Percentiles rank a stretch among this genome's conserved stretches.
Evolutionary conservation across 1,139 yeast genomes (phyloP).

Genomic region (Zygosaccharomyces sapae): DNA sequence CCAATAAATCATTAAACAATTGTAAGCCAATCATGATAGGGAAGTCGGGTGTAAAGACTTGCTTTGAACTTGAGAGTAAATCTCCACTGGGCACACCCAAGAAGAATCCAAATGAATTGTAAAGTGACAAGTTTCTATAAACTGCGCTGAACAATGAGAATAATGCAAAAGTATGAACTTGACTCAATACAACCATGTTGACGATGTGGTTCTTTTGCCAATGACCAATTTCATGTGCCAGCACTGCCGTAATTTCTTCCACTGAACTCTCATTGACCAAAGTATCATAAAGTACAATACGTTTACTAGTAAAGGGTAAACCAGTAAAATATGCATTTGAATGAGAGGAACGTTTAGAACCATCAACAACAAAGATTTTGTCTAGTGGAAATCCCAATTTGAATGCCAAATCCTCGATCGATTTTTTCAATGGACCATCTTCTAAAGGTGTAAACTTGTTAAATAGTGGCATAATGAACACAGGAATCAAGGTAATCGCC

Average conservation of each 20-base stretch:
- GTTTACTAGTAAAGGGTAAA: constrained; percentile 85
- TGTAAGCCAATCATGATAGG: constrained; percentile 81
- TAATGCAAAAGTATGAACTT: constrained; percentile 57
- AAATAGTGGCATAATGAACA: constrained; percentile 84
- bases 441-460: constrained; percentile 86
- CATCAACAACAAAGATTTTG: constrained; percentile 83
- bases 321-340: constrained; percentile 96
- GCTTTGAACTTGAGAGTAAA: constrained; percentile 14
- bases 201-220: constrained; percentile 89
- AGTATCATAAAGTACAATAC: constrained; percentile 89
- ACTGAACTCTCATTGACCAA: constrained; percentile 73
- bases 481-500: constrained; percentile 71
- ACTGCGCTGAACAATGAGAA: constrained; percentile 76
- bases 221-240: constrained; percentile 97
- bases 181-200: constrained; percentile 60
- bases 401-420: constrained; percentile 74
- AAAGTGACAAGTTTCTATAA: constrained; percentile 72
- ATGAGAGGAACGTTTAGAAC: constrained; percentile 94
- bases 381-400: constrained; percentile 79
- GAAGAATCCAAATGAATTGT: constrained; percentile 71
- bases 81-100: constrained; percentile 22
- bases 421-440: constrained; percentile 79
- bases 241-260: constrained; percentile 83
- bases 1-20: constrained; percentile 66
- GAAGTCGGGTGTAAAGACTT: constrained; percentile 39